phyloP scores from a whole-genome alignment of 306 rosid genomes.

The Albizia julibrissin region DNA sequence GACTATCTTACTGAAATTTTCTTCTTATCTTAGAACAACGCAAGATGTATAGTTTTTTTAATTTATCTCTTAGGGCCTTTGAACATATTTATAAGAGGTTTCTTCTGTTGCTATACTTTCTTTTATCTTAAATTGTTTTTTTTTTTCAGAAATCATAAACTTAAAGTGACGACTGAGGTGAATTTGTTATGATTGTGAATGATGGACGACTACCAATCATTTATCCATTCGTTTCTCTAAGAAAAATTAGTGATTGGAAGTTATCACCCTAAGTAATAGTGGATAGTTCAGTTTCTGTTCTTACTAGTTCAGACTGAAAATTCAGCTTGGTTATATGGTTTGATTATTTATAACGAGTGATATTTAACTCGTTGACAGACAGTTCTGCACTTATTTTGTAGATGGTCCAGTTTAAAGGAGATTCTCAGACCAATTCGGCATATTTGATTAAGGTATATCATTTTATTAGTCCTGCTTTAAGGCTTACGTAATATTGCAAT shows the following conservation, averaged over 20 bases:
- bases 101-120: not conserved
- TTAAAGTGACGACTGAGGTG: not conserved
- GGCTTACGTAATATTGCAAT: not conserved
- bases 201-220: not conserved
- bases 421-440: slow-evolving; percentile 63
- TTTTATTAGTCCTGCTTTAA: slow-evolving; percentile 17
- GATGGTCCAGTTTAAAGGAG: slow-evolving; percentile 61
- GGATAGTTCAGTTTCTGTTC: not conserved
- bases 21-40: slow-evolving; percentile 10
- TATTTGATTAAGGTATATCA: slow-evolving; percentile 78
- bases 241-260: not conserved
- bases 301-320: not conserved
- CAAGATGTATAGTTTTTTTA: not conserved
- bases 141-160: slow-evolving; percentile 6
- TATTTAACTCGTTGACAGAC: slow-evolving; percentile 81
- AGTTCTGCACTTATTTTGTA: slow-evolving; percentile 91
- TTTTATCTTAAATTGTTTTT: not conserved
- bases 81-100: not conserved
- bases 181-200: not conserved
- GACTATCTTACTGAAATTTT: not conserved
- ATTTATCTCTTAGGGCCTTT: not conserved
- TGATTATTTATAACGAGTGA: slow-evolving; percentile 41
- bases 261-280: not conserved
- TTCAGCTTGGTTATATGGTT: not conserved
- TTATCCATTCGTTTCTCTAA: not conserved